Conservation (phyloP, 2,329 filamentous ascomycete species). For the Alternaria sp. region DNA sequence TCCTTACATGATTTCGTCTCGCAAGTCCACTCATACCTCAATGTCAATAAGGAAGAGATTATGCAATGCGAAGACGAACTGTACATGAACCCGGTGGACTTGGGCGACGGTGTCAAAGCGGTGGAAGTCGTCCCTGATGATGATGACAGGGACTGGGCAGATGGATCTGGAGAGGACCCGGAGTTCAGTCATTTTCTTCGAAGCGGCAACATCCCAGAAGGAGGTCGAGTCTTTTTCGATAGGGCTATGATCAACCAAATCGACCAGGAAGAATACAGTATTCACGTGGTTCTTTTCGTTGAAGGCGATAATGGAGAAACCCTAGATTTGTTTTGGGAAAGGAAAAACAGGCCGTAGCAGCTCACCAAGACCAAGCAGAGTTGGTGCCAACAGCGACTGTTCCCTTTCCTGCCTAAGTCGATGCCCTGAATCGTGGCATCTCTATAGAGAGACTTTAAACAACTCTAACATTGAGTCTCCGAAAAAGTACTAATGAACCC, state of each 20-base stretch:
- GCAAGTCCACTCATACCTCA: too few species aligned
- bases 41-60: slow-evolving; percentile 5
- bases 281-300: too few species aligned
- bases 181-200: background rate
- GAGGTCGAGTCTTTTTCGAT: slow-evolving; percentile 1
- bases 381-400: too few species aligned
- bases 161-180: background rate
- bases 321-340: too few species aligned
- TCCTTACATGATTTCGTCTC: background rate
- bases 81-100: slow-evolving; percentile 1
- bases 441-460: too few species aligned
- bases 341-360: too few species aligned
- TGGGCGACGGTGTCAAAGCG: slow-evolving; percentile 1
- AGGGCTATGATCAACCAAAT: slow-evolving; percentile 1
- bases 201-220: slow-evolving; percentile 4
- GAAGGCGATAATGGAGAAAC: too few species aligned
- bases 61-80: slow-evolving; percentile 7
- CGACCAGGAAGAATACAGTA: background rate
- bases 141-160: background rate
- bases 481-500: background rate
- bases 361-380: too few species aligned
- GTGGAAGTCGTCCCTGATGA: background rate
- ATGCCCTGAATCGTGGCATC: too few species aligned
- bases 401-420: too few species aligned
- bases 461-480: background rate